A percentile compares a stretch with the other conserved stretches of the same genome.
Conservation (phyloP, 2,329 filamentous ascomycete genomes). For the Colletotrichum destructivum region DNA sequence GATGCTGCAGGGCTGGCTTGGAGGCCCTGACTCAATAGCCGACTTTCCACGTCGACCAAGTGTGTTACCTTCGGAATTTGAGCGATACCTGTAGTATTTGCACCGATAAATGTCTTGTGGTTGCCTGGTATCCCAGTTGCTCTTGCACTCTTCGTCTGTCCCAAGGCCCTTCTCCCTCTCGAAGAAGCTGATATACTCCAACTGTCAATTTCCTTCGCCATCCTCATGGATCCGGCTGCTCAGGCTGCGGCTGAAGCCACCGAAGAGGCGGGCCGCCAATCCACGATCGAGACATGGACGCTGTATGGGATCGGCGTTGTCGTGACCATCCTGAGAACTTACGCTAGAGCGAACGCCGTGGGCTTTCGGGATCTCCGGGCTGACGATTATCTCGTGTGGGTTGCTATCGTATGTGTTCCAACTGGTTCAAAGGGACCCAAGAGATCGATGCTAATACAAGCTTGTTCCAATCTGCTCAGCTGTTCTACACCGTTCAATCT, state of each 20-base stretch:
- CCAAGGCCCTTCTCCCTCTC: neutral
- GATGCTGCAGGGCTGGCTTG: conserved; percentile 6
- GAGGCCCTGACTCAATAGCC: conserved; percentile 2
- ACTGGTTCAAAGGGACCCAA: neutral
- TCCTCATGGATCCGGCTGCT: conserved; percentile 37
- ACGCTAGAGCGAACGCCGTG: conserved; percentile 47
- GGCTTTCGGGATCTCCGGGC: conserved; percentile 46
- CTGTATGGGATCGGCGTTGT: conserved; percentile 48
- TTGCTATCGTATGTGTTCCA: conserved; percentile 38
- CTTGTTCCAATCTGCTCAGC: conserved; percentile 50
- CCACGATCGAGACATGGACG: conserved; percentile 48
- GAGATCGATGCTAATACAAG: neutral
- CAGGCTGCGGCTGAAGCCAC: conserved; percentile 46
- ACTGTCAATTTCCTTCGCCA: conserved; percentile 5
- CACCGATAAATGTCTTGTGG: neutral
- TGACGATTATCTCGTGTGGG: conserved; percentile 51
- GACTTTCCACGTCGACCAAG: neutral
- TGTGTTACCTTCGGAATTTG: neutral
- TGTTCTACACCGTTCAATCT: conserved; percentile 66
- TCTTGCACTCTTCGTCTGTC: neutral
- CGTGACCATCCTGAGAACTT: conserved; percentile 49
- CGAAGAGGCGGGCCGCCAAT: conserved; percentile 42
- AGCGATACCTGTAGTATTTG: neutral
- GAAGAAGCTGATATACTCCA: neutral
- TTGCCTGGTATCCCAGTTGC: neutral